Percentiles rank a stretch among this genome's conserved stretches.
phyloP scores from a whole-genome alignment of 257 asterid species.

The Capsicum rhomboideum region DNA sequence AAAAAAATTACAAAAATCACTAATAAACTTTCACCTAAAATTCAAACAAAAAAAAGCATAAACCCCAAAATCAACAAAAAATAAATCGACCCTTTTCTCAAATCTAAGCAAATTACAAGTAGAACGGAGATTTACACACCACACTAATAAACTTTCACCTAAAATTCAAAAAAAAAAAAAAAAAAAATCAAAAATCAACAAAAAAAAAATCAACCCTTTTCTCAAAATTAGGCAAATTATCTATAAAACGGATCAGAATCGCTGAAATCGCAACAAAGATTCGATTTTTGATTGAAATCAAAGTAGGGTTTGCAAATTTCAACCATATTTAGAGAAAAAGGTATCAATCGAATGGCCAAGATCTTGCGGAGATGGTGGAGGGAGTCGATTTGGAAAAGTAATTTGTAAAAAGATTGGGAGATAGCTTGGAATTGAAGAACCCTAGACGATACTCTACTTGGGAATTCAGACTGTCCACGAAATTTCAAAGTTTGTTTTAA shows the following conservation, averaged over 20 bases:
- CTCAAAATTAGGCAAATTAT: no score
- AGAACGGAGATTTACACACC: not conserved
- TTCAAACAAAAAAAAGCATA: not conserved
- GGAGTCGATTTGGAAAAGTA: not conserved
- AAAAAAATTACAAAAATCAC: no score
- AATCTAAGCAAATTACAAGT: not conserved
- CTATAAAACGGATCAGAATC: not conserved
- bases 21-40: not conserved
- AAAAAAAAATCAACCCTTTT: no score
- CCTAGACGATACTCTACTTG: not conserved
- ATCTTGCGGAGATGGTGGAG: not conserved
- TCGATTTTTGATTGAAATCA: not conserved
- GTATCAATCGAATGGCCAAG: not conserved
- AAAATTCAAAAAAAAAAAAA: no score
- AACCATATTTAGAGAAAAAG: not conserved
- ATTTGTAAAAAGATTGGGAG: not conserved
- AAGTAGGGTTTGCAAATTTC: not conserved
- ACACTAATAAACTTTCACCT: no score
- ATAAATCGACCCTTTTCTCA: not conserved
- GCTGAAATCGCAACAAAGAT: not conserved
- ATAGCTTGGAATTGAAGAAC: constrained; percentile 5
- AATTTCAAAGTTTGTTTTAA: not conserved
- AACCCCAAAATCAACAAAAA: not conserved
- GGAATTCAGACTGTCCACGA: not conserved
- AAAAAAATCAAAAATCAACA: no score